Evolutionary conservation across 2,329 filamentous ascomycete genomes (phyloP), one percentile per base, ranked within the genome.

Genomic region (Penicillium griseofulvum): DNA sequence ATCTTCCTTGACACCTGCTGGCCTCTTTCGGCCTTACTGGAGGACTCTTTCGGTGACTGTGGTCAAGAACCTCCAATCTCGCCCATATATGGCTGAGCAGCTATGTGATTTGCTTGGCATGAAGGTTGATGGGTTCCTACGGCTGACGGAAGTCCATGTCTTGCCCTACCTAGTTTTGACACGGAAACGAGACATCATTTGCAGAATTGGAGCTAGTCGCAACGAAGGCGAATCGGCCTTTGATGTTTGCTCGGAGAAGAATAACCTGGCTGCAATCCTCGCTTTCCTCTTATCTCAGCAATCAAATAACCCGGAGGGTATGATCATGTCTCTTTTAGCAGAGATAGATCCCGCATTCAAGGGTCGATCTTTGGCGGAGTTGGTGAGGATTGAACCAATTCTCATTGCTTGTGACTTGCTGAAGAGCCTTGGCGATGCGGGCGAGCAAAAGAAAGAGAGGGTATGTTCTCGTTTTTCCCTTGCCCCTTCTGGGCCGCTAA

Each of bases 21-120:
- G 86, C 16, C 77, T 99, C 0, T 87, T 97, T 54, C 85, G 87
- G 52, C 91, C 93, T 0, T 97, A 91, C 71, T 97, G 93, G 92
- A 85, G 86, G 61, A 93, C 84, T 29, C 80, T 99, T 42, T 92
- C 91, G 0, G 88, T 93, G 56, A 83, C 87, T 47, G 87, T 90
- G 2, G 87, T 94, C 28, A 93, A 91, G 69, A 90, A 96, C 64
- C 81, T 97, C 57, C 81, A 87, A 22, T 81, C 83, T 45, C 84
- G 88, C 44, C 93, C 94, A n/a, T 90, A 94, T 65, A 88, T 92
- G 67, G 87, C 87, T 44, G 86, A 89, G 52, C 82, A 88, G 42
- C 81, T 97, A 46, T 90, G 91, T 24, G 91, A 96, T 60, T 75
- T 97, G 29, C 80, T 97, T 36, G 86, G 87, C 49, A 87, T 91